phyloP scores from a whole-genome alignment of 257 asterid genomes.

The Phtheirospermum japonicum region DNA sequence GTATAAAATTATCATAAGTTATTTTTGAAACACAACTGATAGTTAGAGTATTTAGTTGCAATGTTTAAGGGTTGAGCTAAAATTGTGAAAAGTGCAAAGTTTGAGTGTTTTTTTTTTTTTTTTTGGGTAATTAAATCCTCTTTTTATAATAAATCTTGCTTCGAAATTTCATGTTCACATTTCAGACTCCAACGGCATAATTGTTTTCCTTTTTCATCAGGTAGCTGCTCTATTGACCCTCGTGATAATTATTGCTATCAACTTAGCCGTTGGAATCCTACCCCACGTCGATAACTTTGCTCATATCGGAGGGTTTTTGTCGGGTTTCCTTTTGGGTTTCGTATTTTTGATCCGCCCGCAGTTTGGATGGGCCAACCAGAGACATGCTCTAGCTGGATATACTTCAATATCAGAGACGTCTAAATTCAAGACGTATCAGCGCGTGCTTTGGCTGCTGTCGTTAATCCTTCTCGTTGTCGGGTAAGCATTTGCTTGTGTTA shows the following conservation, averaged over 20 bases:
- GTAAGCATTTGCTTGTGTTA: conserved; percentile 40
- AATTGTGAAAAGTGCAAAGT: too few species aligned
- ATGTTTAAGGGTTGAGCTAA: too few species aligned
- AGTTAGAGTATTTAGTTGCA: too few species aligned
- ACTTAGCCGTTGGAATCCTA: conserved; percentile 77
- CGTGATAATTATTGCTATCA: conserved; percentile 57
- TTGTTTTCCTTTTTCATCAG: conserved; percentile 31
- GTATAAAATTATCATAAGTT: too few species aligned
- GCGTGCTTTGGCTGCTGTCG: conserved; percentile 61
- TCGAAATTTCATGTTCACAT: background rate
- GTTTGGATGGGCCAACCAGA: conserved; percentile 74
- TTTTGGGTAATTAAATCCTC: too few species aligned
- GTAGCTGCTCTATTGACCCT: conserved; percentile 62
- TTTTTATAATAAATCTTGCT: too few species aligned
- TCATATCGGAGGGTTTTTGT: conserved; percentile 80
- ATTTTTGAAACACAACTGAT: too few species aligned
- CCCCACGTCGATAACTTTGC: conserved; percentile 92
- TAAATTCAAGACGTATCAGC: conserved; percentile 69
- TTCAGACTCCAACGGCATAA: background rate
- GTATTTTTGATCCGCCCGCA: conserved; percentile 83
- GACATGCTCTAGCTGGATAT: conserved; percentile 43
- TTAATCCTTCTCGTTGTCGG: conserved; percentile 59
- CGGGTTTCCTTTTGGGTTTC: conserved; percentile 80
- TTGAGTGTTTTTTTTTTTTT: too few species aligned
- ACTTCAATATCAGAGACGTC: conserved; percentile 35